A percentile compares a stretch with the other conserved stretches of the same genome.
Conservation (phyloP, 331 rosid species). For the Dryas integrifolia region DNA sequence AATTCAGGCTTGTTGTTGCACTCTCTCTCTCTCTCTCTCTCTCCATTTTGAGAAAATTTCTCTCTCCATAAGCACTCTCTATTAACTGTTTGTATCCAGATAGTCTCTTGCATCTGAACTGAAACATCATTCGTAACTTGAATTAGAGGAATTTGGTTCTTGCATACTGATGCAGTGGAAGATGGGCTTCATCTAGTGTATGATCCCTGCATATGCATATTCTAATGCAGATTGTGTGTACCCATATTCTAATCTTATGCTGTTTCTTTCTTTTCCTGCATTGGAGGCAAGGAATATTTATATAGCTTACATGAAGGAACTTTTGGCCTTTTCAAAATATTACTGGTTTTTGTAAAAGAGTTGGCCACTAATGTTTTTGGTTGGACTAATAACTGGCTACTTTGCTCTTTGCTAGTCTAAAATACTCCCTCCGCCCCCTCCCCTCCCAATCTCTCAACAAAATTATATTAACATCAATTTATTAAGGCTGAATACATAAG, state of each 20-base stretch:
- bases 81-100: not conserved
- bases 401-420: not conserved
- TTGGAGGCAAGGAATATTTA: not conserved
- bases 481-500: not conserved
- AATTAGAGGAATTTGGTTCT: not conserved
- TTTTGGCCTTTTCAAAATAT: not conserved
- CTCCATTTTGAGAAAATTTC: not conserved
- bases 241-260: not conserved
- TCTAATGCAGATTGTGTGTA: not conserved
- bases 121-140: not conserved
- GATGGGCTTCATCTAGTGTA: not conserved
- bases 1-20: constrained; percentile 6
- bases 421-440: not conserved
- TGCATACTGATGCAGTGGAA: not conserved
- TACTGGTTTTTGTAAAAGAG: not conserved
- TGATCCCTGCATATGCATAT: not conserved
- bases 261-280: not conserved
- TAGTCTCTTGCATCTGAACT: constrained; percentile 10
- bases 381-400: not conserved
- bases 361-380: not conserved
- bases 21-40: not conserved
- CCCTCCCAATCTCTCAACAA: not conserved
- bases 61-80: not conserved
- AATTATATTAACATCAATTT: not conserved
- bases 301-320: not conserved